Base-by-base conservation (phyloP, 1,284 basidiomycete species). In the Fomitopsis schrenkii region DNA sequence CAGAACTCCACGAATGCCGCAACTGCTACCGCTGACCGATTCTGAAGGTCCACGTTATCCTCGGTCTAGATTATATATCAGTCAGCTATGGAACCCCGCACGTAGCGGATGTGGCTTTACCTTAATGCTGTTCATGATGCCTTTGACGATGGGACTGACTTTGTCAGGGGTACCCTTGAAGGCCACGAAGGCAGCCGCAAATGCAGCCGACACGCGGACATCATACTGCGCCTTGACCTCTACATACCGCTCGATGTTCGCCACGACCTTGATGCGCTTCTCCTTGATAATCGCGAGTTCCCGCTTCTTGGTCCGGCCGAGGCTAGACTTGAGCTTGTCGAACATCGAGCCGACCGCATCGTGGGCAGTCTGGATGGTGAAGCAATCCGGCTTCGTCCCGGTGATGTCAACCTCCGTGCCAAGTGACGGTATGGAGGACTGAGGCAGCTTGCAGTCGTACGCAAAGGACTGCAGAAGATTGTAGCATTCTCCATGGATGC, bases 111-210 rank as follows among this genome's bases (percentile, higher is more conserved):
- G 14, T 1, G 12, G 30, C 62, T 80, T 58, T 56, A 92, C 94
- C 85, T 98, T 99, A 79, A 99, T 91, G 41, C 95, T 94, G 66
- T 97, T 97, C 92, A 98, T 99, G 66, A 99, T 88, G 42, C 94
- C 95, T 75, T 97, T 95, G 58, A 99, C 95, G 52, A 99, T 88
- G 0, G 93, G 97, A 66, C 95, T 98, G 64, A 99, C 89, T 78
- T 98, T 99, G 64, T 94, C 86, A 0, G 96, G 95, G 41, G 93
- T 88, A 41, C 86, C 85, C 69, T 84, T 83, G 64, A 97, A 85
- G 4, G 93, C 89, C 19, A 99, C 91, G 65, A 97, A 91, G 0
- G 97, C 95, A 2, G 92, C 90, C 12, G 96, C 94, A 67, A 97
- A 91, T 0, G 93, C 87, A 9, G 97, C 94, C 9, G 87, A 89